Base-by-base conservation (phyloP, 2,329 filamentous ascomycete genomes). In the Cyanodermella asteris region DNA sequence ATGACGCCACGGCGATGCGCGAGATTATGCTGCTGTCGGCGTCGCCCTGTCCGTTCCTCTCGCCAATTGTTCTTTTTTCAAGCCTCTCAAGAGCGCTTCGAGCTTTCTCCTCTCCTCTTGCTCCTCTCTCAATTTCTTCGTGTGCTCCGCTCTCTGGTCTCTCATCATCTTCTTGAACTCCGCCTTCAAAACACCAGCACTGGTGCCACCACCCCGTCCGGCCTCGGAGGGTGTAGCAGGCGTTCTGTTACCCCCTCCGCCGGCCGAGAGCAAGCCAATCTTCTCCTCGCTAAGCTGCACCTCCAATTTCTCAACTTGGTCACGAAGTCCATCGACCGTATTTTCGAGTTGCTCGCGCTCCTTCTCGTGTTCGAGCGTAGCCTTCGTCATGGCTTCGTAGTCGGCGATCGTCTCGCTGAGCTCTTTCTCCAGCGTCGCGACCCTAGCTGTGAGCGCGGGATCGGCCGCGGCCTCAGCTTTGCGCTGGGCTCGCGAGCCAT, bases 151-250 rank as follows among this genome's bases (percentile, higher is more conserved):
- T 32, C 71, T 62, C 23, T 67, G 67, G 39, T 77, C 71, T 34
- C 69, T 59, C 71, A 77, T 76, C 72, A 77, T 77, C 52, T 72
- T 76, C 54, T 74, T 75, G 43, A 78, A 78, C 43, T 78, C 72
- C 33, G 69, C 70, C 46, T 69, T 68, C 39, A 78, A 41, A 20
- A 76, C 68, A 47, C 64, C 64, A 13, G 67, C 71, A 36, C 68
- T 74, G 7, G 68, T 76, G 7, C 55, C 62, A 34, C 71, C 66
- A n/a, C n/a, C n/a, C n/a, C n/a, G n/a, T n/a, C n/a, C n/a, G n/a
- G n/a, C n/a, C 30, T 48, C 44, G 16, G 34, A 29, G 15, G 34
- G 28, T 18, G 31, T 32, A 18, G 31, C 31, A 13, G 33, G 34
- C 16, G 36, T 35, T 14, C 34, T 19, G 40, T 33, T 31, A 5